Base-by-base conservation (phyloP, 2,329 filamentous ascomycete genomes). In the Aphanoascus verrucosus region DNA sequence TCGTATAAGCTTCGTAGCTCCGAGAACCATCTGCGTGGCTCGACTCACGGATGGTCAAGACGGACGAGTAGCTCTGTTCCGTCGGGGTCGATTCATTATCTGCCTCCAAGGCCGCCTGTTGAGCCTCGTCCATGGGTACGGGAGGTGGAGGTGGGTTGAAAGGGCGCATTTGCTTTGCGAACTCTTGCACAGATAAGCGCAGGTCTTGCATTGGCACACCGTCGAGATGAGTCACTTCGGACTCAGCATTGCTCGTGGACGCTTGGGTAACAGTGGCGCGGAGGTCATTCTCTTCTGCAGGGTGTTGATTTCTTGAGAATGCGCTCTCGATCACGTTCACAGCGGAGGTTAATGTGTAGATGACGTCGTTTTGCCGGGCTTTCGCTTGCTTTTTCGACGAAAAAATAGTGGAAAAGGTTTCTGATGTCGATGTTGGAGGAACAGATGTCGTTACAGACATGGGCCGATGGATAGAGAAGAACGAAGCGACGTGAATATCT, bases 401-500 rank as follows among this genome's bases (percentile, higher is more conserved):
- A 69, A 97, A 97, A 64, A 98, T 90, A 64, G 85, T 78, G 57
- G 87, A 84, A 69, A 97, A 96, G 48, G 84, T 78, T 65, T 86
- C 84, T 57, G 85, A 77, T 50, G 80, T 82, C 44, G 89, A 79
- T 17, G 78, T 75, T 62, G 80, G 82, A 53, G 86, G 93, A 65
- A 95, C 84, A 60, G 85, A 84, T 62, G 84, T 83, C 48, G 84
- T 89, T 60, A 96, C 82, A 53, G 88, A 94, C 64, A 98, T 91
- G 44, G 93, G 93, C 57, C 93, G 84, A 72, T 98, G 88, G 60
- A 94, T 85, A 58, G 90, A 94, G 76, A 97, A 97, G 77, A 98
- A 97, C 56, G 85, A 85, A 6, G 91, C 93, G 44, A 95, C 77
- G 58, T 86, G 84, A 57, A 97, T 79, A 65, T 94, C 93, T 97